phyloP scores from a whole-genome alignment of 2,329 filamentous ascomycete species.

The Aspergillus quadricinctus region DNA sequence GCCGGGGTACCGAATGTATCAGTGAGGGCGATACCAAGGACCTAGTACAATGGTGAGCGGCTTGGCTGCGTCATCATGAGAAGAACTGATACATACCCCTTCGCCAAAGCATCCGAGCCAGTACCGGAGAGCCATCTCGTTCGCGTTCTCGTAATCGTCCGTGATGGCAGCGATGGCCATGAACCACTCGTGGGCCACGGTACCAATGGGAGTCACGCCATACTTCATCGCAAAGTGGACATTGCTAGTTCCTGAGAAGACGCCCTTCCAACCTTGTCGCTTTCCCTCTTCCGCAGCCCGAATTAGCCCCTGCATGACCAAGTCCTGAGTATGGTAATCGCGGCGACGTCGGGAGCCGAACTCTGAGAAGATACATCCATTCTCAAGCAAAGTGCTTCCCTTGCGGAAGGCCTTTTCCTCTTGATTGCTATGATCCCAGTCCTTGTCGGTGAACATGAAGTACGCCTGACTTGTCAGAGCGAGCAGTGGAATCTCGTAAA shows the following conservation, averaged over 20 bases:
- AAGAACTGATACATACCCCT: constrained; percentile 44
- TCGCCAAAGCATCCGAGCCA: constrained; percentile 91
- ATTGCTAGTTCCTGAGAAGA: constrained; percentile 86
- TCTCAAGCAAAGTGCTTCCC: constrained; percentile 69
- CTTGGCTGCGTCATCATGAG: not conserved
- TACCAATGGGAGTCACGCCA: constrained; percentile 77
- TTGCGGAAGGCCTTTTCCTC: constrained; percentile 81
- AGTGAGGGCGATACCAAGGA: constrained; percentile 83
- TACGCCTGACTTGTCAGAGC: constrained; percentile 93
- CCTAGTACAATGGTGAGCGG: constrained; percentile 32
- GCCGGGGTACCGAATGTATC: constrained; percentile 93
- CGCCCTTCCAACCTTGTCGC: constrained; percentile 62
- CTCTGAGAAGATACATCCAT: constrained; percentile 85
- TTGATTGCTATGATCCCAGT: constrained; percentile 86
- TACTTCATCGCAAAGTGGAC: constrained; percentile 96
- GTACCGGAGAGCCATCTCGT: constrained; percentile 76
- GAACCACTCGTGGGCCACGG: constrained; percentile 96
- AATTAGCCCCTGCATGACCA: constrained; percentile 83
- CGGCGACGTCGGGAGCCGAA: constrained; percentile 86
- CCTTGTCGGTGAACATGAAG: constrained; percentile 91
- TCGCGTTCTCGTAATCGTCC: constrained; percentile 77
- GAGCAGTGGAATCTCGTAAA: constrained; percentile 94
- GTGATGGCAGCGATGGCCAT: constrained; percentile 96
- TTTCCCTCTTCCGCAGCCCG: constrained; percentile 69
- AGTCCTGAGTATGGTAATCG: constrained; percentile 90